Evolutionary conservation across 768 basidiomycete genomes (phyloP).

Genomic region (Leucocoprinus birnbaumii): DNA sequence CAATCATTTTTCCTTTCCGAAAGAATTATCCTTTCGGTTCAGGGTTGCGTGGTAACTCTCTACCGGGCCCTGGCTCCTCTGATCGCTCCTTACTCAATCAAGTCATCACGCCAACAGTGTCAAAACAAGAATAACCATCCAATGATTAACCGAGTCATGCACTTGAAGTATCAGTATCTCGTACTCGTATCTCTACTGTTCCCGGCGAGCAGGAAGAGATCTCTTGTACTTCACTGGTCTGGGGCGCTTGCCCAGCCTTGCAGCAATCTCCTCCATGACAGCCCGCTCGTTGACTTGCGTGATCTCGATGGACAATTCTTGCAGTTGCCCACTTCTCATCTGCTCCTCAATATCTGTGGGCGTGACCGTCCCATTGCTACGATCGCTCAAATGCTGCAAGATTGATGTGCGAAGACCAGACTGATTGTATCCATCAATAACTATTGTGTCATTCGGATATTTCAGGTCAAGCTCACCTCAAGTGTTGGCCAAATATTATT

Average conservation of each 20-base stretch:
- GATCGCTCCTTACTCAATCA: background rate
- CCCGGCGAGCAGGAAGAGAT: background rate
- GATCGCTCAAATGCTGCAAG: constrained; percentile 29
- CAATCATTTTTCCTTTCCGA: background rate
- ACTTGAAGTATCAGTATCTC: too few relatives aligned
- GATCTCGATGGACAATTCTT: constrained; percentile 42
- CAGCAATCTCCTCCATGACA: constrained; percentile 9
- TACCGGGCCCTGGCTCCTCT: background rate
- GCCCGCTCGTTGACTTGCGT: constrained; percentile 8
- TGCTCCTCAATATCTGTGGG: constrained; percentile 30
- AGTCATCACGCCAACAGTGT: background rate
- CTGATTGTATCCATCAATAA: constrained; percentile 8
- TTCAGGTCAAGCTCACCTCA: constrained; percentile 15
- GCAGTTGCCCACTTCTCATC: constrained; percentile 39
- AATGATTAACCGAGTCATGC: too few relatives aligned
- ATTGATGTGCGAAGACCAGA: constrained; percentile 21
- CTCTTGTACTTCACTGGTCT: background rate
- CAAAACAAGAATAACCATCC: too few relatives aligned
- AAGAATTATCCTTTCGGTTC: background rate
- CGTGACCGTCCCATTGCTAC: constrained; percentile 27
- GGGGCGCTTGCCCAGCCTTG: background rate
- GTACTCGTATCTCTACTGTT: background rate
- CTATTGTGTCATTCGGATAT: background rate
- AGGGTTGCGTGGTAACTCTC: constrained; percentile 7
- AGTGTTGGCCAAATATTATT: constrained; percentile 34